Base-by-base conservation (phyloP, 306 rosid species). In the Senna tora region DNA sequence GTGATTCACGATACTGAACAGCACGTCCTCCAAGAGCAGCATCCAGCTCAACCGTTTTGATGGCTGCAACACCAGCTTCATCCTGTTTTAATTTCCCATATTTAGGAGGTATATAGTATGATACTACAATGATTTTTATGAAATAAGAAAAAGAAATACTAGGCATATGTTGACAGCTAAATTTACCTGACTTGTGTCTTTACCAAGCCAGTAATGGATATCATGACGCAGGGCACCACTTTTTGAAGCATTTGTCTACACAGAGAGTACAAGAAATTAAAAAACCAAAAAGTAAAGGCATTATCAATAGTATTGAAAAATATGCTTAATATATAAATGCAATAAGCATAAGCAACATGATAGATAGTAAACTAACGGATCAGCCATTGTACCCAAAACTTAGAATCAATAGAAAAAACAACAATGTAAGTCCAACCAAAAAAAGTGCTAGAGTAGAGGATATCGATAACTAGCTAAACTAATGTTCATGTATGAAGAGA, bases 21-120 rank as follows among this genome's bases (percentile, higher is more conserved):
- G 99, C 99, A 55, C 97, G 97, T 63, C 97, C 99, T 75, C 99
- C 99, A 59, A 95, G 93, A 75, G 93, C 83, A 79, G 99, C 97
- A 87, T 95, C 97, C 75, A 95, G 80, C 81, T 95, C 99, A 62
- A 95, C 88, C 36, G 99, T 89, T 82, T 95, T 95, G 83, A 95
- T 83, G 67, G 99, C 99, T 74, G 97, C 97, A 19, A 87, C 47
- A 34, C 99, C 99, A 52, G 97, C 93, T 89, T 95, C 99, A 73
- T 95, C 99, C 99, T 95, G 83, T 73, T 82, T 65, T 56, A 46
- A 25, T 67, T 75, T 67, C 38, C 62, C 52, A 71, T 76, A 15
- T 55, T 70, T 55, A 69, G 67, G 47, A 60, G 70, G 61, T 11
- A 63, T 49, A 53, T 41, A 60, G 52, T 45, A 47, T 51, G 59